Percentiles rank a stretch among this genome's conserved stretches.
phyloP scores from a whole-genome alignment of 1,284 basidiomycete species.

The Sporisorium scitamineum region DNA sequence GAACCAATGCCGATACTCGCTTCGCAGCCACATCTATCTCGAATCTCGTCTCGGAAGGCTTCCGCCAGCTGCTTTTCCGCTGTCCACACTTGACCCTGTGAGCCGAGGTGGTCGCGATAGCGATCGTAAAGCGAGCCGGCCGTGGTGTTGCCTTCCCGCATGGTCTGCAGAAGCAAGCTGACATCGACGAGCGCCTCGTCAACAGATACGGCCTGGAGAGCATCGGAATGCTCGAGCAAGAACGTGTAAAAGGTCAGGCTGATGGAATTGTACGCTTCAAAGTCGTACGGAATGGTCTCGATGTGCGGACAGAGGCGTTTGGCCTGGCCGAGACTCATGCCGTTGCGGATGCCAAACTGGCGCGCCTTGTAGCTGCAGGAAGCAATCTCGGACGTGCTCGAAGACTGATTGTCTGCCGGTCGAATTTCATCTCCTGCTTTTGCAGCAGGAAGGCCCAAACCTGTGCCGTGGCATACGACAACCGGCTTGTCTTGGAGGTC shows the following conservation, averaged over 20 bases:
- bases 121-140: constrained; percentile 27
- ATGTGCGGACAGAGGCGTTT: constrained; percentile 69
- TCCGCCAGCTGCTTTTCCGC: constrained; percentile 76
- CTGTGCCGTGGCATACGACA: constrained; percentile 88
- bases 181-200: constrained; percentile 96
- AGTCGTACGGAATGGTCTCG: constrained; percentile 90
- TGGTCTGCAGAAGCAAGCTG: constrained; percentile 74
- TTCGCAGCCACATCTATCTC: constrained; percentile 83
- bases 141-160: constrained; percentile 38
- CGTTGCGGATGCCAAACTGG: constrained; percentile 86
- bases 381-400: constrained; percentile 79
- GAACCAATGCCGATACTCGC: constrained; percentile 84
- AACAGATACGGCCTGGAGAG: constrained; percentile 92
- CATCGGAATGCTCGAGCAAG: constrained; percentile 87
- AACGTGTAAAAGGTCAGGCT: constrained; percentile 92
- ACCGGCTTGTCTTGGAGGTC: constrained; percentile 74
- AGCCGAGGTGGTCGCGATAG: constrained; percentile 35
- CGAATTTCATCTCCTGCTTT: constrained; percentile 30
- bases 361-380: constrained; percentile 94
- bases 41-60: constrained; percentile 81
- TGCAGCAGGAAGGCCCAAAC: constrained; percentile 26
- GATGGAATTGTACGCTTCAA: constrained; percentile 73
- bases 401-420: constrained; percentile 37
- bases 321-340: constrained; percentile 81
- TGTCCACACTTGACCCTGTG: constrained; percentile 47